Percentiles rank a stretch among this genome's conserved stretches.
These are phyloP conservation scores for Allium fistulosum DNA, from an alignment of 106 monocot species.

Conservation along the genomic window DNA sequence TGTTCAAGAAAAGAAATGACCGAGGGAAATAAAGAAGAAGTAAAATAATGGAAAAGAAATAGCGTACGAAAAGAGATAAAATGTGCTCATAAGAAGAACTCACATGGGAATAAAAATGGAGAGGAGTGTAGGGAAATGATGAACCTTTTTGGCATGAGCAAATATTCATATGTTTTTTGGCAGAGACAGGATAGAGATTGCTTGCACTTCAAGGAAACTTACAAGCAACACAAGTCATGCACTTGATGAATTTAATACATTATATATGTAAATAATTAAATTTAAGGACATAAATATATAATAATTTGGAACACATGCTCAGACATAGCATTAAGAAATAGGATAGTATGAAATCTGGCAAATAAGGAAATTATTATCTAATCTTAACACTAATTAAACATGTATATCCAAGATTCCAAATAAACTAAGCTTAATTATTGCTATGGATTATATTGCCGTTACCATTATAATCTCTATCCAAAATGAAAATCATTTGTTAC, in stretches of 20 bases:
- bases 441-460: no score
- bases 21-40: background rate
- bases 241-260: background rate
- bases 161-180: background rate
- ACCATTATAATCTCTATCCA: no score
- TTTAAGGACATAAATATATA: no score
- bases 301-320: no score
- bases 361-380: no score
- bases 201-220: conserved; percentile 1
- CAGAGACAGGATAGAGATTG: conserved; percentile 4
- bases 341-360: no score
- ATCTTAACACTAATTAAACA: no score
- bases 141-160: conserved; percentile 12
- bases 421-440: no score
- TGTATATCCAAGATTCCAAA: no score
- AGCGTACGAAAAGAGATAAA: conserved; percentile 2
- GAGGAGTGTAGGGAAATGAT: conserved; percentile 13
- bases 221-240: background rate
- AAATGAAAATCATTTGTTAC: no score
- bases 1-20: background rate
- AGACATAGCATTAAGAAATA: no score
- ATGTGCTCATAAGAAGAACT: conserved; percentile 17
- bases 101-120: conserved; percentile 33
- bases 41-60: background rate
- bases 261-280: no score